phyloP scores from a whole-genome alignment of 495 filamentous ascomycete species.

The Aspergillus leporis region DNA sequence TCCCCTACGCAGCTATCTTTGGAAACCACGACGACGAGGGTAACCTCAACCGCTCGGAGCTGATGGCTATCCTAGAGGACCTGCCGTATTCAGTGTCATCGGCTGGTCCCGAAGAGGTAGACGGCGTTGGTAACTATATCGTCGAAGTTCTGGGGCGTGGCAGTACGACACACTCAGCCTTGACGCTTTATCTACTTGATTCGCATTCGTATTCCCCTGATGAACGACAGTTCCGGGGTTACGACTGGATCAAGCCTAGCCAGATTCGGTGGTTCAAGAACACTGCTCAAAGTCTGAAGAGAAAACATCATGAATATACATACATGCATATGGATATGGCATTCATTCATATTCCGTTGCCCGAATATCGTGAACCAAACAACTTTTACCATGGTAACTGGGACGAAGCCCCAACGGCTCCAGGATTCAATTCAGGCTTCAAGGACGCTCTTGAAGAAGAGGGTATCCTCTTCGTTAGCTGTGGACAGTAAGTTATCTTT shows the following conservation, averaged over 20 bases:
- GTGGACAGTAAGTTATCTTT: constrained; percentile 71
- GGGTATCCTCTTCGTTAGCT: constrained; percentile 81
- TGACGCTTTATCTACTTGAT: constrained; percentile 92
- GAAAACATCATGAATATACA: constrained; percentile 76
- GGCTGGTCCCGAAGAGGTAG: constrained; percentile 77
- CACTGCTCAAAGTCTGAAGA: constrained; percentile 66
- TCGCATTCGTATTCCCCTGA: constrained; percentile 92
- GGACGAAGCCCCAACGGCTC: constrained; percentile 80
- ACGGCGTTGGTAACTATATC: constrained; percentile 92
- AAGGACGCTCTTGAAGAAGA: constrained; percentile 82
- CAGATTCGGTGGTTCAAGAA: constrained; percentile 94
- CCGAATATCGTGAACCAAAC: constrained; percentile 68
- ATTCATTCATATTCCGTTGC: constrained; percentile 95
- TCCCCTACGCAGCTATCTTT: constrained; percentile 92
- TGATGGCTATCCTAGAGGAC: constrained; percentile 82
- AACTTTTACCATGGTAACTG: constrained; percentile 61
- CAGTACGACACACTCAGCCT: constrained; percentile 76
- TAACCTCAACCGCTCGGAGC: constrained; percentile 67
- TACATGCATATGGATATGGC: constrained; percentile 94
- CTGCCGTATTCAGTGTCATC: constrained; percentile 86
- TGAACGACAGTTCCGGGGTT: constrained; percentile 79
- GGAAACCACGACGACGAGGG: constrained; percentile 98
- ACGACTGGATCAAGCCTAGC: constrained; percentile 92
- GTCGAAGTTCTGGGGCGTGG: constrained; percentile 85
- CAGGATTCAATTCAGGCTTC: constrained; percentile 84